phyloP scores from a whole-genome alignment of 805 yeast genomes.

The Saturnispora silvae region DNA sequence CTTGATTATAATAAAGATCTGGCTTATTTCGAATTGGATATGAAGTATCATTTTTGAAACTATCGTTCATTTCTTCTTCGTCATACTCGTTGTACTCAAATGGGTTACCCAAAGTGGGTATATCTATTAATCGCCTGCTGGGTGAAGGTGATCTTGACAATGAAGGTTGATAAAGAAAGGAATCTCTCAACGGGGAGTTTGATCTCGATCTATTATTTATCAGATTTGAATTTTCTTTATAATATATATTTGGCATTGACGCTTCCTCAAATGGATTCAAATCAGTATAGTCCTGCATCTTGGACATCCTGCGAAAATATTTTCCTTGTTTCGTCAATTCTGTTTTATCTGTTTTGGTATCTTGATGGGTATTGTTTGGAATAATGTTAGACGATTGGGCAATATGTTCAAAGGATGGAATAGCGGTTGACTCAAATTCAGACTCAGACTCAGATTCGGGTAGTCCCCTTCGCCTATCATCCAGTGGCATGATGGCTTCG shows the following conservation, averaged over 20 bases:
- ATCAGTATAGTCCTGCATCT: not conserved
- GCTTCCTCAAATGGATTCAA: slow-evolving; percentile 6
- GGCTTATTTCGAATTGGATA: too few species aligned
- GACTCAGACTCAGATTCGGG: not conserved
- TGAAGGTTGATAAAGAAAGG: not conserved
- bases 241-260: slow-evolving; percentile 3
- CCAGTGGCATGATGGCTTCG: not conserved
- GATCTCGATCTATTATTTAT: slow-evolving; percentile 11
- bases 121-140: slow-evolving; percentile 5
- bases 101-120: not conserved
- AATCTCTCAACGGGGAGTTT: slow-evolving; percentile 14
- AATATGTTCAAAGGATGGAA: not conserved
- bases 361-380: not conserved
- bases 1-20: too few species aligned
- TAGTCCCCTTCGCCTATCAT: not conserved
- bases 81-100: too few species aligned
- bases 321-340: slow-evolving; percentile 2
- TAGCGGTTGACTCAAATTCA: not conserved
- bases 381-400: not conserved
- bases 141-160: slow-evolving; percentile 17
- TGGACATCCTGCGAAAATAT: slow-evolving; percentile 5
- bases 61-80: too few species aligned
- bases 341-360: not conserved
- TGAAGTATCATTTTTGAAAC: too few species aligned
- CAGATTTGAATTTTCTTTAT: slow-evolving; percentile 3